A percentile compares a stretch with the other conserved stretches of the same genome.
phyloP scores from a whole-genome alignment of 768 basidiomycete species.

The Pisolithus orientalis region DNA sequence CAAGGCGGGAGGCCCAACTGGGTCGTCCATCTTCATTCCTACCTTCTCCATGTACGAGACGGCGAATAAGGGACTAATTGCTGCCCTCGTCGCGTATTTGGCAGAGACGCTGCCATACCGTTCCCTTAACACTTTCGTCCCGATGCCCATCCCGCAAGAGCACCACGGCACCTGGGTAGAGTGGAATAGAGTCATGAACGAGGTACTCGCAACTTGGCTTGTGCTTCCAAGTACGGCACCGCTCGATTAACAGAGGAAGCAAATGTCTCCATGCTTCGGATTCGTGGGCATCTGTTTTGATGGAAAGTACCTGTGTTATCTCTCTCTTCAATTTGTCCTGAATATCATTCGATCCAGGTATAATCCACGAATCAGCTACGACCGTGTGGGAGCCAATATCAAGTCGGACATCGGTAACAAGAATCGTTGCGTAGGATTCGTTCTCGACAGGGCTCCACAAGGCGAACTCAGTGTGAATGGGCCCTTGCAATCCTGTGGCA shows the following conservation, averaged over 20 bases:
- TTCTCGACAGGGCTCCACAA: constrained; percentile 11
- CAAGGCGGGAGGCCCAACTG: background rate
- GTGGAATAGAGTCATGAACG: constrained; percentile 27
- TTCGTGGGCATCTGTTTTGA: constrained; percentile 10
- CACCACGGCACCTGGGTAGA: constrained; percentile 39
- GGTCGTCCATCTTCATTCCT: constrained; percentile 3
- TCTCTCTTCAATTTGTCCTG: constrained; percentile 2
- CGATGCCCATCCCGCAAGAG: constrained; percentile 46
- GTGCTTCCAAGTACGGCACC: constrained; percentile 46
- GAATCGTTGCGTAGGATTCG: constrained; percentile 34
- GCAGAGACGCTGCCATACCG: constrained; percentile 37
- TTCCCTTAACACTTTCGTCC: constrained; percentile 31
- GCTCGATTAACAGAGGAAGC: constrained; percentile 42
- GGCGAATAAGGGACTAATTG: constrained; percentile 48
- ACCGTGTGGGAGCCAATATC: constrained; percentile 46
- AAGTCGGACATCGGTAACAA: constrained; percentile 39
- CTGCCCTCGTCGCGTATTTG: constrained; percentile 39
- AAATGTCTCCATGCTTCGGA: constrained; percentile 39
- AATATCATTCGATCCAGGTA: constrained; percentile 27
- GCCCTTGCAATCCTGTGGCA: constrained; percentile 18
- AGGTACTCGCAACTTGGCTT: constrained; percentile 37
- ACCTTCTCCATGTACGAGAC: constrained; percentile 43
- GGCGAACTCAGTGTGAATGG: constrained; percentile 12
- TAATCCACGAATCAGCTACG: constrained; percentile 8
- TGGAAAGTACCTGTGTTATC: constrained; percentile 9